Base-by-base conservation (phyloP, 2,329 filamentous ascomycete species). In the Fusarium praegraminearum region DNA sequence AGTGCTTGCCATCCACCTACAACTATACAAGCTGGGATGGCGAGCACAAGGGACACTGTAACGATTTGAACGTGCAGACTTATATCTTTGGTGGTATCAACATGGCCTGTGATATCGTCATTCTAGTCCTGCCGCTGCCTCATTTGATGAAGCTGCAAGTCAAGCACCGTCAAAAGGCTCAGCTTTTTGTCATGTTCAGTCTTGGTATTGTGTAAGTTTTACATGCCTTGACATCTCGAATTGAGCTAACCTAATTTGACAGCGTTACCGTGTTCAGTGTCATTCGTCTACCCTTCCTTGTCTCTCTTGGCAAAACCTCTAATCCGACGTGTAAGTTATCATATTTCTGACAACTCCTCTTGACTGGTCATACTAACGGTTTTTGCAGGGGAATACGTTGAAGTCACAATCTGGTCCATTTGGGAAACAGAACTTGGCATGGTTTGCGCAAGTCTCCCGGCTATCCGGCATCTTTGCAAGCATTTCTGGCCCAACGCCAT, bases 351-450 rank as follows among this genome's bases (percentile, higher is more conserved):
- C 7, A 4, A 3, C 16, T 12, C 13, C 11, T 30, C 10, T 30
- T 10, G 2, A 30, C 5, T 15, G 30, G 6, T 10, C 1, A 9
- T 3, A 13, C 66, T 70, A 24, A 63, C 2, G 35, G 7, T 6
- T 7, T 7, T 15, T 1, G 0, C 18, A 70, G 67, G 67, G 67
- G 67, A 70, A 12, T 63, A 67, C 13, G 47, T 62, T 3, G 69
- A 71, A 13, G 69, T 71, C 4, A 71, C 69, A 1, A 71, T 71
- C 3, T 71, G 69, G 69, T 71, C 69, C 2, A 71, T 71, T 35
- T 71, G 69, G 69, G 69, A 71, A 22, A 71, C 69, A 3, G 69
- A 71, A 33, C 56, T 71, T 12, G 69, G 69, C 36, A 71, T 72
- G 65, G 56, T 71, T 4, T 71, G 69, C 9, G 69, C 69, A 12